Base-by-base conservation (phyloP, 1,284 basidiomycete genomes). In the Grifola frondosa region DNA sequence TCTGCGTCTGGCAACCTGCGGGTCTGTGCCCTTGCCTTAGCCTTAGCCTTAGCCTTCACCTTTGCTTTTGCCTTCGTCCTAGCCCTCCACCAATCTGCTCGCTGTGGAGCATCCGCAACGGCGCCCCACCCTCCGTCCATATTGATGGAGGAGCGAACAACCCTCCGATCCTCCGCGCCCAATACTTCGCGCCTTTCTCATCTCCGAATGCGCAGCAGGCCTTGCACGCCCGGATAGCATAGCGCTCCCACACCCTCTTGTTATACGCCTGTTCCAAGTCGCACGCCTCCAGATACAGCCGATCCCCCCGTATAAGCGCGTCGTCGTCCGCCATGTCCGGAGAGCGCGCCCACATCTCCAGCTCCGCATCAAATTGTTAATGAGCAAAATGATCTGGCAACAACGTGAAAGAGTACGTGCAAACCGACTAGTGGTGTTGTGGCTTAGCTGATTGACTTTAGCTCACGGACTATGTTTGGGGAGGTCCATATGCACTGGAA, bases 171-270 rank as follows among this genome's bases (percentile, higher is more conserved):
- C 45, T 46, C 19, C 20, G 4, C 19, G 53, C 53, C 47, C 43
- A 50, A 32, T 19, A 25, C 28, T 31, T 16, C 20, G 53, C 50
- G 3, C 42, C 48, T 37, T 47, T 42, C 12, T 21, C 37, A 32
- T 55, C 44, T 32, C 37, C 50, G 3, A 53, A 33, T n/a, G 52
- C 56, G 21, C 51, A 53, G 19, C 44, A 52, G 7, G 46, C 53
- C 42, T 52, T 52, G 36, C 44, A 52, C 6, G 54, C 28, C n/a
- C 50, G 38, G 4, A 22, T 29, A 11, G 30, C 40, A 29, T 31
- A 43, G 17, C 35, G 44, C 39, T 42, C 42, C 49, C 50, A 51
- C 11, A 45, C 42, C 8, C 40, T 37, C 40, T 52, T 50, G 36
- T 45, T 40, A 42, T 40, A 52, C 22, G 48, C 35, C 38, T 36